Evolutionary conservation across 805 yeast genomes (phyloP).

Genomic region (Komagataella populi): DNA sequence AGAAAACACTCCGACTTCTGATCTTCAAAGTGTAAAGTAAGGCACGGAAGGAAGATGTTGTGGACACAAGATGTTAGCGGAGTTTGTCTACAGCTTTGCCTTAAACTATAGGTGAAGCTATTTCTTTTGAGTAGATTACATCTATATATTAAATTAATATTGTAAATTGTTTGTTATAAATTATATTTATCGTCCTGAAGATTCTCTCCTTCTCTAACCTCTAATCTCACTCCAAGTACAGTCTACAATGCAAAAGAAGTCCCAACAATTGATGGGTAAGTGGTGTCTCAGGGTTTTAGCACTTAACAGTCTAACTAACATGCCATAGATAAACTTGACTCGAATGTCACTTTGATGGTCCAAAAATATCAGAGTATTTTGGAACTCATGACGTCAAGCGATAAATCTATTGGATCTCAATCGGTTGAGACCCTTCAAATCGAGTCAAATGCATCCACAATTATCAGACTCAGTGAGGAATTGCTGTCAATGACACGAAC

Average conservation of each 20-base stretch:
- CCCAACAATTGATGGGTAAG: conserved; percentile 26
- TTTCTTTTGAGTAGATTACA: background rate
- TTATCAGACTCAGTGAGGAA: conserved; percentile 39
- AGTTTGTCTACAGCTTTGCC: too few species aligned
- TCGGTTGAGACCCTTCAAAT: conserved; percentile 45
- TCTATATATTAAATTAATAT: background rate
- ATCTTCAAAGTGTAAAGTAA: background rate
- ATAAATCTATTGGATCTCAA: conserved; percentile 19
- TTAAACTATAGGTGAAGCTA: too few species aligned
- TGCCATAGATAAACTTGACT: conserved; percentile 33
- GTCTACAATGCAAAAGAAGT: conserved; percentile 28
- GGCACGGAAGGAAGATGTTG: too few species aligned
- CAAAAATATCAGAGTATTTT: conserved; percentile 39
- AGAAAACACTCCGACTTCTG: too few species aligned
- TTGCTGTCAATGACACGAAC: conserved; percentile 32
- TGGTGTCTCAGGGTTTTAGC: conserved; percentile 1
- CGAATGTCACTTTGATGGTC: conserved; percentile 34
- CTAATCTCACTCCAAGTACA: background rate
- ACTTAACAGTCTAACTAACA: background rate
- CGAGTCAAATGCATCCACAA: conserved; percentile 36
- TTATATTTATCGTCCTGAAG: background rate
- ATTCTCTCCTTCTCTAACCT: background rate
- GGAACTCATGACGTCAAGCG: conserved; percentile 25
- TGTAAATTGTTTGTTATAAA: too few species aligned
- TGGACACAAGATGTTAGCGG: too few species aligned